Percentiles rank a stretch among this genome's conserved stretches.
These are phyloP conservation scores for Suillus alpinus DNA, from an alignment of 768 basidiomycete genomes.

Conservation along the genomic window DNA sequence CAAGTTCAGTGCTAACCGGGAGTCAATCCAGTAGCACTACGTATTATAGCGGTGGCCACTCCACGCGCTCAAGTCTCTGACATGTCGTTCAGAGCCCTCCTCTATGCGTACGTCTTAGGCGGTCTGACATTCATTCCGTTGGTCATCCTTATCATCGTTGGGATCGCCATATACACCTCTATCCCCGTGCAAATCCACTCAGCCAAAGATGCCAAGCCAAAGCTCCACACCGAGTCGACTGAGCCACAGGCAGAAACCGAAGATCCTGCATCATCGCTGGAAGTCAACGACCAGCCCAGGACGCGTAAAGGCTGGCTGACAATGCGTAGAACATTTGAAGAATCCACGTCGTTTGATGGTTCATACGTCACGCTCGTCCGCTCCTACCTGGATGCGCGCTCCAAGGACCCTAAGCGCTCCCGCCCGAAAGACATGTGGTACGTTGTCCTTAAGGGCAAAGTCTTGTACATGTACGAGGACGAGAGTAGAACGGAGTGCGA, in stretches of 20 bases:
- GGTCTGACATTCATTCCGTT: slow-evolving; percentile 90
- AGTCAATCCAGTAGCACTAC: neutral
- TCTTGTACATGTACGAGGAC: slow-evolving; percentile 92
- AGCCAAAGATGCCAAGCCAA: slow-evolving; percentile 35
- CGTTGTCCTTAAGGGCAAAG: slow-evolving; percentile 86
- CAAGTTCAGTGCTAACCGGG: neutral
- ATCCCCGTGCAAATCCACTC: slow-evolving; percentile 65
- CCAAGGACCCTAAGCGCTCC: slow-evolving; percentile 79
- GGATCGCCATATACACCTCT: slow-evolving; percentile 77
- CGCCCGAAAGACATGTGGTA: slow-evolving; percentile 93
- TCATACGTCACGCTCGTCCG: slow-evolving; percentile 79
- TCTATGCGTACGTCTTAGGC: slow-evolving; percentile 87
- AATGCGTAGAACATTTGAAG: slow-evolving; percentile 76
- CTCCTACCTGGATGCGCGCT: slow-evolving; percentile 76
- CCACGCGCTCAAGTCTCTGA: neutral
- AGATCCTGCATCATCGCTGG: slow-evolving; percentile 17
- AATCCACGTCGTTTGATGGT: slow-evolving; percentile 51
- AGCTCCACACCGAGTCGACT: slow-evolving; percentile 21
- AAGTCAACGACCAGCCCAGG: slow-evolving; percentile 55
- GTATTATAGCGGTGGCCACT: neutral
- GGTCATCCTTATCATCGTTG: slow-evolving; percentile 53
- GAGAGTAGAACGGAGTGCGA: slow-evolving; percentile 88
- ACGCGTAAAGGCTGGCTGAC: slow-evolving; percentile 82
- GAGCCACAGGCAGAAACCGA: slow-evolving; percentile 20
- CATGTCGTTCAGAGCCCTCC: slow-evolving; percentile 69